Conservation (phyloP, 108 stramenopile species). For the Cyclotella baltica region DNA sequence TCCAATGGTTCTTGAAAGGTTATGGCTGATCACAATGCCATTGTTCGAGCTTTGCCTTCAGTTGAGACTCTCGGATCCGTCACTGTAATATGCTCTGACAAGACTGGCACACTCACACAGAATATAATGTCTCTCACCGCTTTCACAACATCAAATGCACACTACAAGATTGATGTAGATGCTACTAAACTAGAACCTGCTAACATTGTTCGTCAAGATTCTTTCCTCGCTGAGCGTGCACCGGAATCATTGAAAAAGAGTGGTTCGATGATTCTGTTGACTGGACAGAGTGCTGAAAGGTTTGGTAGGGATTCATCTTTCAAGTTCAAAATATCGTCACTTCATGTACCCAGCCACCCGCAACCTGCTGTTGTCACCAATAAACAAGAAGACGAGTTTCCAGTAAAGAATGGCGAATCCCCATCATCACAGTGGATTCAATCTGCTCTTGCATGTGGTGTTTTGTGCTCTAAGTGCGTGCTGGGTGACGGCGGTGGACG, state of each 20-base stretch:
- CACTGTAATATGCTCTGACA: constrained; percentile 96
- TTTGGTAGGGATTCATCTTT: constrained; percentile 46
- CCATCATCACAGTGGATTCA: constrained; percentile 62
- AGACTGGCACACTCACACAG: constrained; percentile 98
- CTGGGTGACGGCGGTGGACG: constrained; percentile 78
- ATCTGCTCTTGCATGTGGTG: constrained; percentile 72
- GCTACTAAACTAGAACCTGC: constrained; percentile 45
- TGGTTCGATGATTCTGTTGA: constrained; percentile 41
- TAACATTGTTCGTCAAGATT: constrained; percentile 74
- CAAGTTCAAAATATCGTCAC: constrained; percentile 34
- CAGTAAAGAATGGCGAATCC: constrained; percentile 68
- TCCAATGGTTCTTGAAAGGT: constrained; percentile 16
- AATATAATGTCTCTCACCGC: constrained; percentile 91
- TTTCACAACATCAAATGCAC: constrained; percentile 78
- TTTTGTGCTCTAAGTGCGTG: constrained; percentile 80
- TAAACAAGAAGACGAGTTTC: constrained; percentile 39
- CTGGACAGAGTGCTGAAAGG: constrained; percentile 34
- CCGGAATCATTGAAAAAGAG: constrained; percentile 40
- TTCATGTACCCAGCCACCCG: constrained; percentile 29
- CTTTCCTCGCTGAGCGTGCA: constrained; percentile 65
- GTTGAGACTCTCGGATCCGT: constrained; percentile 98
- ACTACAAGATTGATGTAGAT: constrained; percentile 71
- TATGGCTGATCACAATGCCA: constrained; percentile 91
- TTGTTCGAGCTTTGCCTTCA: constrained; percentile 91
- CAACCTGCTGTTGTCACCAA: constrained; percentile 8